These are phyloP conservation scores for Mycotypha africana DNA, from an alignment of 371 early-diverging fungal species.

Conservation along the genomic window DNA sequence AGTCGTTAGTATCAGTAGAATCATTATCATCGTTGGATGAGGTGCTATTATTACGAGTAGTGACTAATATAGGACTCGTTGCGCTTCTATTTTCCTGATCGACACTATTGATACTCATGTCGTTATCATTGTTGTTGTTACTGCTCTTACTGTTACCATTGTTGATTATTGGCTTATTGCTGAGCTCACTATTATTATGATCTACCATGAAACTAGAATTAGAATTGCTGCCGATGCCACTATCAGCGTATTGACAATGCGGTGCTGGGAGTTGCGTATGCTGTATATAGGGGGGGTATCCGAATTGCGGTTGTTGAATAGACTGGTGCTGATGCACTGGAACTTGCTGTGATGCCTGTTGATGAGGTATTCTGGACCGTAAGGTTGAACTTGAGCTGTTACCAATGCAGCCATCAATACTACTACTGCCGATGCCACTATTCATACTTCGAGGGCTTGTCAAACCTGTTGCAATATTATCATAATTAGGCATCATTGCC, in stretches of 20 bases:
- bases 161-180: too few species aligned
- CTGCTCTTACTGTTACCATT: constrained; percentile 7
- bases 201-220: too few species aligned
- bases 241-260: too few species aligned
- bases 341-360: too few species aligned
- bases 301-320: too few species aligned
- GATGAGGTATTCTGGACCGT: too few species aligned
- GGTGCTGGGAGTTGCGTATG: too few species aligned
- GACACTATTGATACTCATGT: constrained; percentile 9
- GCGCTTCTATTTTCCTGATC: too few species aligned
- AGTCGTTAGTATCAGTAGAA: constrained; percentile 10
- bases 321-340: too few species aligned
- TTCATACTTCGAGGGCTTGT: constrained; percentile 18
- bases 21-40: constrained; percentile 29
- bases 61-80: neutral
- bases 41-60: constrained; percentile 1
- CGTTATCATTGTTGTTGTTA: neutral
- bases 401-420: too few species aligned
- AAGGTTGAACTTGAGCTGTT: constrained; percentile 7
- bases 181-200: constrained; percentile 3
- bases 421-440: constrained; percentile 12
- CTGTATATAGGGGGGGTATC: too few species aligned
- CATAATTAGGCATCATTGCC: too few species aligned
- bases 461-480: constrained; percentile 2
- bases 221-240: neutral